A percentile compares a stretch with the other conserved stretches of the same genome.
Conservation (phyloP, 257 asterid species). For the Primulina huaijiensis region DNA sequence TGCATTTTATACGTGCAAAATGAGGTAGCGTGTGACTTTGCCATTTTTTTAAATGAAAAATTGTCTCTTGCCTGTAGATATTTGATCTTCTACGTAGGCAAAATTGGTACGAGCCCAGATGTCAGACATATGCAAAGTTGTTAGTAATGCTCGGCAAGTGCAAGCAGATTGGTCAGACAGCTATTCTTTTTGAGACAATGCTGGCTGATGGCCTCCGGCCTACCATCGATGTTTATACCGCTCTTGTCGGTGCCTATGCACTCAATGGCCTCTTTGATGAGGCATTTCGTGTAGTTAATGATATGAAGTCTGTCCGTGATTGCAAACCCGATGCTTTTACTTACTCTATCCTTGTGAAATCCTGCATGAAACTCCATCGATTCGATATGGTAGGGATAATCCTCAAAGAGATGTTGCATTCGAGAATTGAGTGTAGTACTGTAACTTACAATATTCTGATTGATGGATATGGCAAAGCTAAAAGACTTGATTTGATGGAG, state of each 20-base stretch:
- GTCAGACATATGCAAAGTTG: slow-evolving; percentile 68
- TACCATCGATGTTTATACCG: slow-evolving; percentile 71
- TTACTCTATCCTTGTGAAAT: slow-evolving; percentile 65
- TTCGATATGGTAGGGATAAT: slow-evolving; percentile 51
- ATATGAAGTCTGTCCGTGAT: slow-evolving; percentile 54
- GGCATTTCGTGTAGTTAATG: slow-evolving; percentile 50
- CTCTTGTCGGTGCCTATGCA: slow-evolving; percentile 75
- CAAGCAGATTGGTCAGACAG: slow-evolving; percentile 70
- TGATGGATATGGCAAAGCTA: slow-evolving; percentile 88
- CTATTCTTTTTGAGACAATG: slow-evolving; percentile 63
- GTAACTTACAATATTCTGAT: slow-evolving; percentile 69
- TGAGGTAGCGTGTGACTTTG: slow-evolving; percentile 14
- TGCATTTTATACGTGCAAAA: slow-evolving; percentile 10
- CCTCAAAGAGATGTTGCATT: slow-evolving; percentile 57
- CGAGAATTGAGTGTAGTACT: slow-evolving; percentile 54
- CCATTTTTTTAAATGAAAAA: slow-evolving; percentile 15
- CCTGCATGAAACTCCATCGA: slow-evolving; percentile 52
- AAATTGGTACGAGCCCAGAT: slow-evolving; percentile 75
- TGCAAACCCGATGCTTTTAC: slow-evolving; percentile 85
- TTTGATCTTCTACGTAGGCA: slow-evolving; percentile 81
- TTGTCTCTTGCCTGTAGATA: slow-evolving; percentile 44
- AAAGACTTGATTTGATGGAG: slow-evolving; percentile 63
- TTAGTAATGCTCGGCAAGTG: slow-evolving; percentile 91
- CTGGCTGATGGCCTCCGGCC: slow-evolving; percentile 68
- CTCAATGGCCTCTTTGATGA: slow-evolving; percentile 57